phyloP scores from a whole-genome alignment of 2,329 filamentous ascomycete genomes.

The Cladobotryum mycophilum region DNA sequence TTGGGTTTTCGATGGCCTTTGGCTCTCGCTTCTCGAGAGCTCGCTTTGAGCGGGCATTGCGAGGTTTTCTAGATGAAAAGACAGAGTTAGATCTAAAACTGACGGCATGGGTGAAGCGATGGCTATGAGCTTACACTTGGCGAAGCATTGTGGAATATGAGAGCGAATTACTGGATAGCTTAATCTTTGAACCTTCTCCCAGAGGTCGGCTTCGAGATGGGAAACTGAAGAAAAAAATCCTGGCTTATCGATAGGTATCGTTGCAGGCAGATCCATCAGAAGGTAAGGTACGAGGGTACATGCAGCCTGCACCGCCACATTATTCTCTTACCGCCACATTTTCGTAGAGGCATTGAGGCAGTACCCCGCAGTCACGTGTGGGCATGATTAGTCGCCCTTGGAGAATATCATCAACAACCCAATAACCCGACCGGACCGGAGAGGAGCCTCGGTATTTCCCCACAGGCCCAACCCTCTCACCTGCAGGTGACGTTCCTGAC shows the following conservation, averaged over 20 bases:
- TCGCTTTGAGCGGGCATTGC: constrained; percentile 83
- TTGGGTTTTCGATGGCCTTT: constrained; percentile 83
- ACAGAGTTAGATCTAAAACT: neutral
- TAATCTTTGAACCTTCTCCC: too few relatives aligned
- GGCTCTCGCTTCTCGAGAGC: constrained; percentile 90
- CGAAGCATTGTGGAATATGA: constrained; percentile 37
- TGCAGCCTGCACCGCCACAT: constrained; percentile 2
- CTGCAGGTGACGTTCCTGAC: constrained; percentile 10
- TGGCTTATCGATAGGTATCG: constrained; percentile 30
- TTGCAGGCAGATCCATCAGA: neutral
- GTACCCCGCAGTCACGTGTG: constrained; percentile 32
- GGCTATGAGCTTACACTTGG: constrained; percentile 36
- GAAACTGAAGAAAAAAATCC: neutral
- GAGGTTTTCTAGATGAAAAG: constrained; percentile 43
- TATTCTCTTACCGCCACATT: constrained; percentile 1
- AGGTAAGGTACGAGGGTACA: neutral
- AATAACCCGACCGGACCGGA: neutral
- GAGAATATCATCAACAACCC: constrained; percentile 1
- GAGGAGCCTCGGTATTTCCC: constrained; percentile 11
- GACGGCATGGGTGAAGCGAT: neutral
- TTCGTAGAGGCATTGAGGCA: neutral
- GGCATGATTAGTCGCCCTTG: neutral
- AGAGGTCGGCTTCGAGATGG: neutral
- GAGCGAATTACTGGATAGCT: constrained; percentile 5
- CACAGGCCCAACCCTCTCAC: neutral